Base-by-base conservation (phyloP, 2,329 filamentous ascomycete genomes). In the Alternaria arbusti region DNA sequence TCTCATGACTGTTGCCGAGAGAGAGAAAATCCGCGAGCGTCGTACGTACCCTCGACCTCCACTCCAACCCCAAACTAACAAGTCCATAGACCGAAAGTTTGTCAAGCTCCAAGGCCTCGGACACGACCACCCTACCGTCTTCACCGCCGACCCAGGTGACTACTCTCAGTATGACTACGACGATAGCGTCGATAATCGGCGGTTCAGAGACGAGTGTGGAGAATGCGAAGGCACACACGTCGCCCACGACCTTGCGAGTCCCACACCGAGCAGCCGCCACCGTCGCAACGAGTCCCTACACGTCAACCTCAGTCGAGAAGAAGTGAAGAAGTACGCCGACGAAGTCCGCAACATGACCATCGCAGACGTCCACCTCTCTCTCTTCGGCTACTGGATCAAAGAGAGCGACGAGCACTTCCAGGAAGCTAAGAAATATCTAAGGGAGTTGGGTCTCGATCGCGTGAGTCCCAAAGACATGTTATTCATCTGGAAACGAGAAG, bases 381-480 rank as follows among this genome's bases (percentile, higher is more conserved):
- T 77, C 1, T 73, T 78, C 32, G 61, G 45, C 10, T 70, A 58
- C 26, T 79, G 75, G 73, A 70, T 78, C 55, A 65, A 59, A 6
- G 62, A 71, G 20, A 66, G 65, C 17, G 17, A 54, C 2, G 62
- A 70, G 15, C 67, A 78, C 58, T 76, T 73, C 23, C 40, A 70
- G 1, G 22, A 65, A 12, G 75, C 73, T 0, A 75, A 65, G 51
- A 30, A 56, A n/a, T 54, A 74, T 22, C 67, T 79, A 25, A 69
- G 76, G 3, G 74, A 79, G 63, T 54, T 79, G 5, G 58, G 49
- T 6, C 50, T 76, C 1, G 74, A 76, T 40, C 72, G 74, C 61
- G 75, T 75, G 43, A 44, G 57, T 54, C 17, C 17, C n/a, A n/a
- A 50, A 20, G 10, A 12, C 40, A 20, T 30, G n/a, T 15, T 3